Evolutionary conservation across 2,329 filamentous ascomycete species (phyloP).

Genomic region (Chaetomium sp.): DNA sequence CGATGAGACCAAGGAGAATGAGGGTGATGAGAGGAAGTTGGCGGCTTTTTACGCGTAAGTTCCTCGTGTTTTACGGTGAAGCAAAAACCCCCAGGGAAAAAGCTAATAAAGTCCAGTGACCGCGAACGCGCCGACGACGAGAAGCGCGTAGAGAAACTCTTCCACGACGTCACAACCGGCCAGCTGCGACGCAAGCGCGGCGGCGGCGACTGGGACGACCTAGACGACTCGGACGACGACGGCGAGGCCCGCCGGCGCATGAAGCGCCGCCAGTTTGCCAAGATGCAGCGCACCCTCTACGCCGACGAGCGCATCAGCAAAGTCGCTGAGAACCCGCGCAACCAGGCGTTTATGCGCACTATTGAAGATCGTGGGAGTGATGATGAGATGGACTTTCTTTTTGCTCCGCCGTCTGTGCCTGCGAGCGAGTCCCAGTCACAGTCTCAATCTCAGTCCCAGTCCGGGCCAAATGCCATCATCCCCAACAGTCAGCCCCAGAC

Average conservation of each 20-base stretch:
- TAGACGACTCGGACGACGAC: slow-evolving; percentile 88
- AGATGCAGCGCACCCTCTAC: slow-evolving; percentile 84
- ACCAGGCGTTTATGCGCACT: slow-evolving; percentile 80
- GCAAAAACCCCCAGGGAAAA: neutral
- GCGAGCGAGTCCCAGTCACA: slow-evolving; percentile 28
- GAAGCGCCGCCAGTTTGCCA: slow-evolving; percentile 82
- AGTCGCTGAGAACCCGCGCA: slow-evolving; percentile 82
- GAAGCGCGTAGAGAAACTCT: slow-evolving; percentile 81
- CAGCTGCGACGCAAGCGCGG: slow-evolving; percentile 78
- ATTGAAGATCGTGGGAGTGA: slow-evolving; percentile 77
- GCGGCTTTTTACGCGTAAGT: slow-evolving; percentile 87
- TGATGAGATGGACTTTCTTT: slow-evolving; percentile 69
- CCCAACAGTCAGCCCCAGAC: slow-evolving; percentile 47
- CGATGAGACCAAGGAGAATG: slow-evolving; percentile 66
- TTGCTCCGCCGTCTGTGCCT: slow-evolving; percentile 35
- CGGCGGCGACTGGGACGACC: slow-evolving; percentile 60
- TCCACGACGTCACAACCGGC: slow-evolving; percentile 87
- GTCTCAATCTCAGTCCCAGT: slow-evolving; percentile 22
- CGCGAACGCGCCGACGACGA: slow-evolving; percentile 75
- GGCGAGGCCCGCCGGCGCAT: slow-evolving; percentile 68
- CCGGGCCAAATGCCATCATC: slow-evolving; percentile 25
- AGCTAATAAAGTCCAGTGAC: slow-evolving; percentile 46
- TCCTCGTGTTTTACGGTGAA: neutral
- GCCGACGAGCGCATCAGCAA: slow-evolving; percentile 86
- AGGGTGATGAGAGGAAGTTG: slow-evolving; percentile 72